Evolutionary conservation across 2,329 filamentous ascomycete genomes (phyloP).

Genomic region (Mariannaea sp.): DNA sequence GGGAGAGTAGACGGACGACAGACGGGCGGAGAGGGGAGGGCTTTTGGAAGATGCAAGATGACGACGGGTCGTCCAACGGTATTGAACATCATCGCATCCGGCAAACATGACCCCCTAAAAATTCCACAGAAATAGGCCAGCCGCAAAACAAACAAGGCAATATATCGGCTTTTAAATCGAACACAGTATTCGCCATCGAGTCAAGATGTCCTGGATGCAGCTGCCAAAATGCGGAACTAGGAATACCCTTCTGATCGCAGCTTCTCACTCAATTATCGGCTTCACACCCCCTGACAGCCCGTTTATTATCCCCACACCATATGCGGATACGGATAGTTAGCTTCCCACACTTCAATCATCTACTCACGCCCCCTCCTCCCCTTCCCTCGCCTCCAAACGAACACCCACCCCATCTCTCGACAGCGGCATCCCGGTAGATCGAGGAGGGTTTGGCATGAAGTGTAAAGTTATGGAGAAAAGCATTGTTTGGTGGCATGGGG

Average conservation of each 20-base stretch:
- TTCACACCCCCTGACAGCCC: neutral
- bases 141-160: constrained; percentile 6
- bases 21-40: neutral
- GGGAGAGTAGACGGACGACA: no score
- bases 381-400: constrained; percentile 22
- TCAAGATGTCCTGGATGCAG: neutral
- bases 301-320: constrained; percentile 7
- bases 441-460: no score
- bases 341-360: no score
- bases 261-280: neutral
- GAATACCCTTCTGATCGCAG: no score
- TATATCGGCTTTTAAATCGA: neutral
- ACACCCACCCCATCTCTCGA: constrained; percentile 30
- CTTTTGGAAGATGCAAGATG: neutral
- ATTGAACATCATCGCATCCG: constrained; percentile 30
- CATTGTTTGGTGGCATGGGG: no score
- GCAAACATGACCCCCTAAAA: constrained; percentile 14
- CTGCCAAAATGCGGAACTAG: neutral
- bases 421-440: constrained; percentile 38
- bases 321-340: no score
- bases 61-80: neutral
- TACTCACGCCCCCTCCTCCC: constrained; percentile 21
- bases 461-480: no score
- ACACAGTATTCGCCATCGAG: constrained; percentile 4
- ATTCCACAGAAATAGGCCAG: constrained; percentile 10